These are phyloP conservation scores for Fomitopsis pulvina DNA, from an alignment of 768 basidiomycete genomes.

Conservation along the genomic window DNA sequence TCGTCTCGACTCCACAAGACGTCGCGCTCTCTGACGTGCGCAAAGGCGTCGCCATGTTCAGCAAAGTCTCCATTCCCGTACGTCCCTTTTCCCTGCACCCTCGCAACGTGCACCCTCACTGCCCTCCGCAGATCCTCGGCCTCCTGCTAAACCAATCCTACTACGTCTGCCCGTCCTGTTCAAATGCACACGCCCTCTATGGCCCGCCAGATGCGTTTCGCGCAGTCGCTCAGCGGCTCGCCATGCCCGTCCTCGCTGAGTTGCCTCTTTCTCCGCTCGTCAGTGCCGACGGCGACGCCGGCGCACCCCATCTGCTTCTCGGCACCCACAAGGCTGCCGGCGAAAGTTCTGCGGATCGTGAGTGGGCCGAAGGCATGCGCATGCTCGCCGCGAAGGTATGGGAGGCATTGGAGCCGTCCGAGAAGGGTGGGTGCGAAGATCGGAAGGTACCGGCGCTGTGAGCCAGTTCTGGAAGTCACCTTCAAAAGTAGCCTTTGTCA, in stretches of 20 bases:
- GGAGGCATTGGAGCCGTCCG: too few species aligned
- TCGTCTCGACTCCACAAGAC: conserved; percentile 94
- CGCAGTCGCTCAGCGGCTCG: conserved; percentile 47
- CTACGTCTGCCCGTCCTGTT: conserved; percentile 73
- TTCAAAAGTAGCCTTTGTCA: too few species aligned
- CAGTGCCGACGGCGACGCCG: conserved; percentile 65
- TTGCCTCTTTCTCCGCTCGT: conserved; percentile 75
- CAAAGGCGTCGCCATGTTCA: conserved; percentile 90
- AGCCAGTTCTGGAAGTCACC: too few species aligned
- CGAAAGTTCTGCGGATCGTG: too few species aligned
- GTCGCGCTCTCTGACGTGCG: conserved; percentile 88
- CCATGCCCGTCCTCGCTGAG: conserved; percentile 65
- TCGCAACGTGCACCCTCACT: neutral
- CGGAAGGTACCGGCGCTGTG: too few species aligned
- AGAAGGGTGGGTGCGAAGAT: too few species aligned
- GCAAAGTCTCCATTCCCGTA: conserved; percentile 83
- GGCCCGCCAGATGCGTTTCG: conserved; percentile 65
- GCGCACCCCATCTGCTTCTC: conserved; percentile 44
- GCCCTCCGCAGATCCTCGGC: conserved; percentile 64
- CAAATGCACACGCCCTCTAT: conserved; percentile 55
- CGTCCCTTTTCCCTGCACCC: conserved; percentile 19
- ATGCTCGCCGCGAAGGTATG: too few species aligned
- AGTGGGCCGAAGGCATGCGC: too few species aligned
- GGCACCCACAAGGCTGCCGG: too few species aligned
- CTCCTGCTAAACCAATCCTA: conserved; percentile 84